Percentiles rank a stretch among this genome's conserved stretches.
These are phyloP conservation scores for Fusarium aywerte DNA, from an alignment of 2,329 filamentous ascomycete species.

Conservation along the genomic window DNA sequence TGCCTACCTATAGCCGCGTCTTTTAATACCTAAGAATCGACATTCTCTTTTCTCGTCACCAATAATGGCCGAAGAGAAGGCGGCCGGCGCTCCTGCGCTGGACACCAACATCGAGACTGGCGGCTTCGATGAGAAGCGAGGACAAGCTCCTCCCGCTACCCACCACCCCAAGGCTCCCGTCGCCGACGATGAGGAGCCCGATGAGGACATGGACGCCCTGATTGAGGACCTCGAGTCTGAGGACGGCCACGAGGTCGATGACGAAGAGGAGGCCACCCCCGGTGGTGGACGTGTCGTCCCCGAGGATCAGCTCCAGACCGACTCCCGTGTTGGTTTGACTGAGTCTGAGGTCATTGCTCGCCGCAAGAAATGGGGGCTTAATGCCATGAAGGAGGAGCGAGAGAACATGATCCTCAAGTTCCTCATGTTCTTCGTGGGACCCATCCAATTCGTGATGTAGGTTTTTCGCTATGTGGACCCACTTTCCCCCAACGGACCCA, in stretches of 20 bases:
- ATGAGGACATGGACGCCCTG: conserved; percentile 85
- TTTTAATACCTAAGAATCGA: conserved; percentile 36
- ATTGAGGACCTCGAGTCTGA: conserved; percentile 89
- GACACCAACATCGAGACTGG: conserved; percentile 73
- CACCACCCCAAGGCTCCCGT: conserved; percentile 54
- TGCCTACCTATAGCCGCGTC: conserved; percentile 41
- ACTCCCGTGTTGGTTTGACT: conserved; percentile 77
- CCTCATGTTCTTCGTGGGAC: conserved; percentile 82
- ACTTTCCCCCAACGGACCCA: too few relatives aligned
- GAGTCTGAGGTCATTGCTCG: conserved; percentile 72
- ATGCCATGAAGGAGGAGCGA: conserved; percentile 92
- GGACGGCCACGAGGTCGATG: conserved; percentile 76
- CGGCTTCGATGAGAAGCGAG: conserved; percentile 72
- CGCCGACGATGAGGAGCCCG: conserved; percentile 74
- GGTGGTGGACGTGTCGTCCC: conserved; percentile 71
- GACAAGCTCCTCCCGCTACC: conserved; percentile 48
- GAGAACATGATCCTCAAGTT: conserved; percentile 88
- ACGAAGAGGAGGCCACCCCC: conserved; percentile 60
- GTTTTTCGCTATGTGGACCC: too few relatives aligned
- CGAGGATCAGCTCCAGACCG: conserved; percentile 81
- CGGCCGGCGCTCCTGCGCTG: conserved; percentile 65
- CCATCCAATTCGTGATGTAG: conserved; percentile 94
- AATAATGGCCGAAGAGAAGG: conserved; percentile 66
- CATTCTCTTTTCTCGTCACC: conserved; percentile 21
- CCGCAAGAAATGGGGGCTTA: conserved; percentile 81